Evolutionary conservation across 208 protist species (phyloP), one percentile per base, ranked within the genome.

Genomic region (Acanthamoeba lenticulata): DNA sequence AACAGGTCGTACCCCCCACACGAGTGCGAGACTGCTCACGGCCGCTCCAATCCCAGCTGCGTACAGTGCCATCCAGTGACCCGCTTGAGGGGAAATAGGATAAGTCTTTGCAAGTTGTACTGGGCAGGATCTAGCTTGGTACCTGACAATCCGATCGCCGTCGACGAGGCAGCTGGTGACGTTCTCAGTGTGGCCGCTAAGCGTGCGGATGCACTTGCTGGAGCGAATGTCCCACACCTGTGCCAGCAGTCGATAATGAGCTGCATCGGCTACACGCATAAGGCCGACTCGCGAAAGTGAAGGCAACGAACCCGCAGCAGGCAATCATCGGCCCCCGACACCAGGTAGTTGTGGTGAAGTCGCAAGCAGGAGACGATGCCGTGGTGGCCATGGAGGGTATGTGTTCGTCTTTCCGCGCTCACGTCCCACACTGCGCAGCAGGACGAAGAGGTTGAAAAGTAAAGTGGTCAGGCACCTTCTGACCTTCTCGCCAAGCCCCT

Each of bases 141-240:
- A 47, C 72, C 72, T 83, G 24, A 83, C 40, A 34, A 83, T 83
- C 72, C 7, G 44, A 1, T 34, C 34, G 42, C 42, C 21, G 42
- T 83, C 72, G 3, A 7, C 34, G 11, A 49, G 72, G 40, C 72
- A 83, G 72, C 72, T 49, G 13, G 34, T 45, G 3, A 83, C 38
- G 15, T n/a, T 9, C 24, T 24, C 36, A 38, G 42, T 44, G 42
- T 83, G 72, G 11, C 72, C 34, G 13, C 49, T 83, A 13, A 83
- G 72, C 42, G 11, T 1, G 3, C 7, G 38, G 6, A 83, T 38
- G 9, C 9, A 13, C 3, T 17, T 32, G 36, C 72, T 7, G 15
- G 21, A 32, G 40, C 72, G 72, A 21, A 83, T 32, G 29, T 83
- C 72, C 72, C 72, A 83, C 9, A 83, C 29, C 72, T 83, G 72